These are phyloP conservation scores for Trichophyton schoenleinii DNA, from an alignment of 2,329 filamentous ascomycete species.

Conservation along the genomic window DNA sequence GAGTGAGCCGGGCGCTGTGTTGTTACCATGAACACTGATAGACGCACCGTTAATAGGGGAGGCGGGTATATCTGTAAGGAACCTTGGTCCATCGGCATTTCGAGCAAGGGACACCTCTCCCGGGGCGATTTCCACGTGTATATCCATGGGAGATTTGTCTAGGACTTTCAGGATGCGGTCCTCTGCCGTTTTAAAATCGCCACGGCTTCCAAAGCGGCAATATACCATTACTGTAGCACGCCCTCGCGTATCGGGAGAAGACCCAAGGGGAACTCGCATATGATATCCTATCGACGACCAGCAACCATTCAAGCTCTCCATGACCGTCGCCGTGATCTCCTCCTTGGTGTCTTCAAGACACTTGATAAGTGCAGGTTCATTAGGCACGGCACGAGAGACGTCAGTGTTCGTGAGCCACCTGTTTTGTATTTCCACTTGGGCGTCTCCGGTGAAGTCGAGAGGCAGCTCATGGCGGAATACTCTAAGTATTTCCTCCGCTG, in stretches of 20 bases:
- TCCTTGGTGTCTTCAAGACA: neutral
- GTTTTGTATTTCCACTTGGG: neutral
- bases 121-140: neutral
- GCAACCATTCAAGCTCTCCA: neutral
- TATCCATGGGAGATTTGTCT: neutral
- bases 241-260: neutral
- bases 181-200: neutral
- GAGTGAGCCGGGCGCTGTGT: neutral
- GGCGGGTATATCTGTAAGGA: neutral
- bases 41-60: constrained; percentile 1
- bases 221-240: neutral
- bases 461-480: neutral
- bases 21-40: neutral
- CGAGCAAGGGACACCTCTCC: neutral
- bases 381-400: neutral
- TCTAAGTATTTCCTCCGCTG: neutral
- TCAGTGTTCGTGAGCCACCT: neutral
- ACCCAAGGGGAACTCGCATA: neutral
- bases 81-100: neutral
- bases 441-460: neutral
- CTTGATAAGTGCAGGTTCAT: neutral
- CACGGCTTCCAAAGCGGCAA: neutral
- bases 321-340: neutral
- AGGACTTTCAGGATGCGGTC: neutral
- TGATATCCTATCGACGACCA: neutral